Evolutionary conservation across 768 basidiomycete genomes (phyloP).

Genomic region (Filobasidium floriforme): DNA sequence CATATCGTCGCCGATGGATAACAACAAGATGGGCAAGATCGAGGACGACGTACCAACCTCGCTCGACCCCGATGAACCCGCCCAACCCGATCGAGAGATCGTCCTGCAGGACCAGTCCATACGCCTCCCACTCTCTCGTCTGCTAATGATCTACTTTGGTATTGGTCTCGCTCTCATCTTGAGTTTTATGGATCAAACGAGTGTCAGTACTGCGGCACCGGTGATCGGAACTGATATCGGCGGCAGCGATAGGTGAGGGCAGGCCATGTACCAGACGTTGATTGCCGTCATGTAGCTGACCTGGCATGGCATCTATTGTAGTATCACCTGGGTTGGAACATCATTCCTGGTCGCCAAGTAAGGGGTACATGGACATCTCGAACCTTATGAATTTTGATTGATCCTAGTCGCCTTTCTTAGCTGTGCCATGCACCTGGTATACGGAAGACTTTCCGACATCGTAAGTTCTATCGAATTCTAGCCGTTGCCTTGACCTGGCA

Average conservation of each 20-base stretch:
- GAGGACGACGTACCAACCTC: no score
- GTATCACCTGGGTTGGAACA: conserved; percentile 40
- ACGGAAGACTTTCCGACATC: conserved; percentile 32
- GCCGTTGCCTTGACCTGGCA: neutral
- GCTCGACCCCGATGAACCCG: no score
- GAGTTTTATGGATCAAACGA: conserved; percentile 37
- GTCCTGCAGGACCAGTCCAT: conserved; percentile 29
- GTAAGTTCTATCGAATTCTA: neutral
- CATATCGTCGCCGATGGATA: no score
- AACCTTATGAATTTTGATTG: neutral
- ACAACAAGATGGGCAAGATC: no score
- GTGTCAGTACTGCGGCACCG: conserved; percentile 36
- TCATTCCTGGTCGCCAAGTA: conserved; percentile 35
- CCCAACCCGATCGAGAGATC: conserved; percentile 6
- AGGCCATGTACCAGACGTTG: neutral
- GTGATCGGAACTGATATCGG: conserved; percentile 34
- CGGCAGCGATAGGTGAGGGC: conserved; percentile 19
- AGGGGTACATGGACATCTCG: neutral
- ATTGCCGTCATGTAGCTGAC: neutral
- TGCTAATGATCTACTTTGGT: conserved; percentile 35
- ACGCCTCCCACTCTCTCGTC: conserved; percentile 26
- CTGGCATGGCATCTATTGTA: neutral
- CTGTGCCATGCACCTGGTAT: conserved; percentile 37
- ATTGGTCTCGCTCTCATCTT: conserved; percentile 38
- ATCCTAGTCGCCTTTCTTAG: conserved; percentile 19